Evolutionary conservation across 2,329 filamentous ascomycete species (phyloP).

Genomic region (Aspergillus sp.): DNA sequence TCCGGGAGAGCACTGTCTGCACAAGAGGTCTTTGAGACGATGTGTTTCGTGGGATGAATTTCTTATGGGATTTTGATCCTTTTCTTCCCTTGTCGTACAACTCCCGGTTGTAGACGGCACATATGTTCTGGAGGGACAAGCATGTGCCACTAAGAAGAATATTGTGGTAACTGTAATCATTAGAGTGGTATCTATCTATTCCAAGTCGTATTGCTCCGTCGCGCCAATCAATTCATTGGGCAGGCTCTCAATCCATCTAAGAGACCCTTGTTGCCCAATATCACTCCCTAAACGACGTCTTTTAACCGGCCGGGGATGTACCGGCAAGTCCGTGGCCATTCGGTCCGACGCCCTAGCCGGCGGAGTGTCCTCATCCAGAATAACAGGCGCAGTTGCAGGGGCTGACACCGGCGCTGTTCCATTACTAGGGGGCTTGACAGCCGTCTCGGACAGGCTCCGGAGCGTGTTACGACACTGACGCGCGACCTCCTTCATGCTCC

Average conservation of each 20-base stretch:
- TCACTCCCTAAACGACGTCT: background rate
- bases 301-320: background rate
- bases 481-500: background rate
- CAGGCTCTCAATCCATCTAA: constrained; percentile 14
- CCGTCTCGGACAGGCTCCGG: background rate
- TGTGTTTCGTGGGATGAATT: no score
- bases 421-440: background rate
- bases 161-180: no score
- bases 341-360: background rate
- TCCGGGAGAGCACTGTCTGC: no score
- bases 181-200: no score
- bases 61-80: no score
- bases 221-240: constrained; percentile 7
- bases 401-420: background rate
- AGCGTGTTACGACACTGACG: constrained; percentile 6
- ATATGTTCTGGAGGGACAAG: no score
- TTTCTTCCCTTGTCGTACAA: no score
- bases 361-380: background rate
- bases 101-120: no score
- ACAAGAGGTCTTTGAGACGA: no score
- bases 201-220: constrained; percentile 18
- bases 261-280: background rate
- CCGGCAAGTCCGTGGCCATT: background rate
- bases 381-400: background rate
- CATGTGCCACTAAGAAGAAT: no score